Evolutionary conservation across 768 basidiomycete genomes (phyloP).

Genomic region (Auricularia auricula-judae): DNA sequence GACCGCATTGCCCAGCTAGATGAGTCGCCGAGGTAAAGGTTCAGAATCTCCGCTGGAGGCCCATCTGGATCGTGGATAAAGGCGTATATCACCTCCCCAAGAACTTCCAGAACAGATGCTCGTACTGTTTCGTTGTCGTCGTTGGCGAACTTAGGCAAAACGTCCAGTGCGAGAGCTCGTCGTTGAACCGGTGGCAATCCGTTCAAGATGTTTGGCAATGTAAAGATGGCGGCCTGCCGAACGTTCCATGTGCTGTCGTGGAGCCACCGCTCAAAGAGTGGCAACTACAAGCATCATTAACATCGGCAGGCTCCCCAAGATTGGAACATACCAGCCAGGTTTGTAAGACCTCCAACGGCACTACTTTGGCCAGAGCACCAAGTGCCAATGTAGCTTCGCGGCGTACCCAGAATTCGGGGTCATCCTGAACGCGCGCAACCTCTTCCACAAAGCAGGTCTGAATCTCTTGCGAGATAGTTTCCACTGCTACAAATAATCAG

Average conservation of each 20-base stretch:
- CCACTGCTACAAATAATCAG: background rate
- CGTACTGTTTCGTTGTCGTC: constrained; percentile 64
- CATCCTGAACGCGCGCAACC: constrained; percentile 53
- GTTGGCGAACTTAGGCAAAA: constrained; percentile 46
- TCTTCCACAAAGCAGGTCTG: constrained; percentile 62
- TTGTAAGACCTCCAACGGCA: constrained; percentile 61
- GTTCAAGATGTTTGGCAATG: constrained; percentile 68
- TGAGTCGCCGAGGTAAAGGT: constrained; percentile 63
- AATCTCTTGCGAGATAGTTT: constrained; percentile 22
- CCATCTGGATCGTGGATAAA: constrained; percentile 57
- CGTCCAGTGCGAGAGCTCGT: constrained; percentile 52
- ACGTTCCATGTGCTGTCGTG: constrained; percentile 71
- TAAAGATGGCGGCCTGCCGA: constrained; percentile 77
- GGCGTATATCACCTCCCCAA: constrained; percentile 82
- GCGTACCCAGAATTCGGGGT: constrained; percentile 67
- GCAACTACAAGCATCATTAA: constrained; percentile 40
- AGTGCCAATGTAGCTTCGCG: constrained; percentile 82
- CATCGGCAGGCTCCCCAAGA: background rate
- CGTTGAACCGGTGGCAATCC: constrained; percentile 50
- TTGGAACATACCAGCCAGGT: constrained; percentile 43
- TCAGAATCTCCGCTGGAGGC: constrained; percentile 63
- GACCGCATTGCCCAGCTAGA: constrained; percentile 17
- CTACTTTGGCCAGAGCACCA: constrained; percentile 78
- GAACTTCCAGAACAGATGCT: constrained; percentile 68
- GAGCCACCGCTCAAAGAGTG: constrained; percentile 61